Evolutionary conservation across 2,329 filamentous ascomycete genomes (phyloP).

Genomic region (Lasiodiplodia citricola): DNA sequence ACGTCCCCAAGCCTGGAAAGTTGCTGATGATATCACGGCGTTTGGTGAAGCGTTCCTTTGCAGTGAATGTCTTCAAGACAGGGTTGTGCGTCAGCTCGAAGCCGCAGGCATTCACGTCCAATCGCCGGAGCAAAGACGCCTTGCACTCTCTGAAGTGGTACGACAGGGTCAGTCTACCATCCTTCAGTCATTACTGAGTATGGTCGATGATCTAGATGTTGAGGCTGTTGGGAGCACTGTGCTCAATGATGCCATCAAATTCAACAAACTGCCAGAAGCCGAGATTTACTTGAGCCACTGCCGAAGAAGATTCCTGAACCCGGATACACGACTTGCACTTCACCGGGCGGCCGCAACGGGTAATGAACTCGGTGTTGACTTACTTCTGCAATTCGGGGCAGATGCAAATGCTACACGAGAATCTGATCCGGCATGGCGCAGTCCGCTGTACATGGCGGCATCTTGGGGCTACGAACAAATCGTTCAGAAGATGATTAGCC

Average conservation of each 20-base stretch:
- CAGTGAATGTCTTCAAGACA: neutral
- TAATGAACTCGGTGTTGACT: fast-evolving
- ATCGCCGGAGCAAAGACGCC: neutral
- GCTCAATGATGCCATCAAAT: neutral
- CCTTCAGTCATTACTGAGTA: neutral
- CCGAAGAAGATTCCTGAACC: neutral
- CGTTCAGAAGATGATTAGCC: neutral
- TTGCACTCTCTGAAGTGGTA: neutral
- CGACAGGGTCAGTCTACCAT: neutral
- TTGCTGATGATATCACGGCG: neutral
- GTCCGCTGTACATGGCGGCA: neutral
- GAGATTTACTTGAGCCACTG: neutral
- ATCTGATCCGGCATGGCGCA: neutral
- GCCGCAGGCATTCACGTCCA: neutral
- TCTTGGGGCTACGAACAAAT: no score
- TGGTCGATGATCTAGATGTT: neutral
- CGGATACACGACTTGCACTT: neutral
- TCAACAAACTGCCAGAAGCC: neutral
- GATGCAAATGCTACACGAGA: neutral
- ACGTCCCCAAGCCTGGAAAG: neutral
- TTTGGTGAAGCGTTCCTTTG: neutral
- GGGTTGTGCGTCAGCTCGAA: neutral
- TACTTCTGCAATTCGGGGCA: neutral
- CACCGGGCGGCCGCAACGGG: neutral
- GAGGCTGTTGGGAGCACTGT: no score